Conservation (phyloP, 495 filamentous ascomycete species). For the Physcia stellaris region DNA sequence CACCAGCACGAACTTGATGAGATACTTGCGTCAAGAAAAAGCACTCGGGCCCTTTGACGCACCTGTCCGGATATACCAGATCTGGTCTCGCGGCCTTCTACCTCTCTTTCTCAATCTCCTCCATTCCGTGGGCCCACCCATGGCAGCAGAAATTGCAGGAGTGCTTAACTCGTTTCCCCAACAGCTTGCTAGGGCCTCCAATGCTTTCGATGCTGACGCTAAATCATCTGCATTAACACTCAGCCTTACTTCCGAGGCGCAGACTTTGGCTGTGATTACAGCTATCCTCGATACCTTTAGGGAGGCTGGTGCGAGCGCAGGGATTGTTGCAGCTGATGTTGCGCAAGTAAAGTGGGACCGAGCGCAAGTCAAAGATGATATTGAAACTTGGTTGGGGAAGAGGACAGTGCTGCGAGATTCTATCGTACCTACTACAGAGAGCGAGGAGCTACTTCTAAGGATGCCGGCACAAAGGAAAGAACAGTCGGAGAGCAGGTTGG, state of each 20-base stretch:
- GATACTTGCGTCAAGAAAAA: slow-evolving; percentile 51
- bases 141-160: slow-evolving; percentile 68
- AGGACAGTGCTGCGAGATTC: slow-evolving; percentile 47
- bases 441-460: slow-evolving; percentile 52
- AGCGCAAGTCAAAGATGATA: slow-evolving; percentile 55
- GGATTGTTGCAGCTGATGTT: slow-evolving; percentile 46
- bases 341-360: slow-evolving; percentile 60
- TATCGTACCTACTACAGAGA: slow-evolving; percentile 54
- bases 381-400: slow-evolving; percentile 58
- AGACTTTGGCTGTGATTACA: slow-evolving; percentile 60
- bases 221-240: slow-evolving; percentile 48
- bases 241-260: slow-evolving; percentile 56
- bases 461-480: slow-evolving; percentile 23
- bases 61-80: slow-evolving; percentile 47
- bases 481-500: slow-evolving; percentile 44
- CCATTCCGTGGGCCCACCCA: slow-evolving; percentile 58
- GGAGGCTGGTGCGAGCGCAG: slow-evolving; percentile 40
- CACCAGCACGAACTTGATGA: slow-evolving; percentile 59
- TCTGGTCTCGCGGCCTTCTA: slow-evolving; percentile 80
- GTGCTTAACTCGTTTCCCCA: slow-evolving; percentile 77
- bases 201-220: slow-evolving; percentile 42
- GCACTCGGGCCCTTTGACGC: slow-evolving; percentile 57
- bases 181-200: slow-evolving; percentile 49
- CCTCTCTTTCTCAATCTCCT: slow-evolving; percentile 87
- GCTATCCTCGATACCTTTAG: slow-evolving; percentile 50